A percentile compares a stretch with the other conserved stretches of the same genome.
These are phyloP conservation scores for Saccharomycopsis amapae DNA, from an alignment of 805 yeast species.

Conservation along the genomic window DNA sequence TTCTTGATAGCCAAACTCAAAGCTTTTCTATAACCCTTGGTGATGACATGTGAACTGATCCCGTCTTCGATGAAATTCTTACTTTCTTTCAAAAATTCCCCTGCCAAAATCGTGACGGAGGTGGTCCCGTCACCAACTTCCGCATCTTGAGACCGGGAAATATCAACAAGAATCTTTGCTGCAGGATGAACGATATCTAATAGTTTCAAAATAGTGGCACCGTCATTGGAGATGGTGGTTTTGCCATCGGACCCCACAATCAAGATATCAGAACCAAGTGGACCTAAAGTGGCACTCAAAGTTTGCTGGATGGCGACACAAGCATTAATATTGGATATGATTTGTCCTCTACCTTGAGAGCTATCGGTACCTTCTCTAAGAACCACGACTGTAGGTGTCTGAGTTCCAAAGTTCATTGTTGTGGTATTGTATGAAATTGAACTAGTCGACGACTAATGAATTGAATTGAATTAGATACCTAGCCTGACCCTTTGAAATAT, in stretches of 20 bases:
- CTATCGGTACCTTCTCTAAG: slow-evolving; percentile 97
- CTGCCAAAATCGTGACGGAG: slow-evolving; percentile 88
- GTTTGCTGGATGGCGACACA: slow-evolving; percentile 97
- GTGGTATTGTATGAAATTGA: background rate
- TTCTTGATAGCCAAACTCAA: slow-evolving; percentile 66
- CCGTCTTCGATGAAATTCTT: slow-evolving; percentile 93
- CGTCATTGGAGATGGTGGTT: slow-evolving; percentile 96
- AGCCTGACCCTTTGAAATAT: no score
- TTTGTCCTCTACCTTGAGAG: slow-evolving; percentile 95
- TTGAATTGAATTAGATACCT: no score
- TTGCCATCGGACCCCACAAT: slow-evolving; percentile 77
- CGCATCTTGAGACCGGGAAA: slow-evolving; percentile 93
- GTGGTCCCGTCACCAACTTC: slow-evolving; percentile 99
- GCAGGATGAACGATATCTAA: slow-evolving; percentile 98
- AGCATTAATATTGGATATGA: slow-evolving; percentile 91
- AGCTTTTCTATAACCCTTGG: slow-evolving; percentile 83
- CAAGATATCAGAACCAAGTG: slow-evolving; percentile 92
- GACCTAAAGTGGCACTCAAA: slow-evolving; percentile 90
- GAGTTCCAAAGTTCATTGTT: slow-evolving; percentile 78
- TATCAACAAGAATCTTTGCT: slow-evolving; percentile 90
- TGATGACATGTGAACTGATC: slow-evolving; percentile 81
- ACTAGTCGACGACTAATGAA: no score
- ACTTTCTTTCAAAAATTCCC: slow-evolving; percentile 88
- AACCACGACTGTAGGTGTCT: slow-evolving; percentile 97
- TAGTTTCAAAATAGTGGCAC: slow-evolving; percentile 89